phyloP scores from a whole-genome alignment of 192 early-diverging fungal genomes.

The Coemansia sp. region DNA sequence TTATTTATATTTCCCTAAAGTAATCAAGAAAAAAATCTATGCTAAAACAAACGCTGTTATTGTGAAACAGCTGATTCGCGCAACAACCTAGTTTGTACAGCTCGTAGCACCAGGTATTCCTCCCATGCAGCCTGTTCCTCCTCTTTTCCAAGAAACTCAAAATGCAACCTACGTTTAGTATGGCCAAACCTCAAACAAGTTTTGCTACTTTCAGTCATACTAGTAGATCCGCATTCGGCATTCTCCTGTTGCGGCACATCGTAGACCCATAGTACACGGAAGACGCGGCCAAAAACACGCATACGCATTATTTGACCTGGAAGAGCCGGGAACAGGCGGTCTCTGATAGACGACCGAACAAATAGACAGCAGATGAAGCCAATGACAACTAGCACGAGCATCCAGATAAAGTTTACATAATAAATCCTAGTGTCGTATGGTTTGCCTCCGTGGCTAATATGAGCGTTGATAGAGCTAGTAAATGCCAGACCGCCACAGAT shows the following conservation, averaged over 20 bases:
- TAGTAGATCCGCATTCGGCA: background rate
- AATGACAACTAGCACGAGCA: constrained; percentile 53
- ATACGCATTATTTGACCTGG: constrained; percentile 58
- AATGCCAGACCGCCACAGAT: constrained; percentile 67
- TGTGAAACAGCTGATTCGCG: constrained; percentile 18
- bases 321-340: constrained; percentile 60
- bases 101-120: constrained; percentile 43
- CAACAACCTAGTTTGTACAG: constrained; percentile 33
- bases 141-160: constrained; percentile 37
- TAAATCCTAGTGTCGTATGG: constrained; percentile 50
- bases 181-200: constrained; percentile 2
- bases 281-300: constrained; percentile 60
- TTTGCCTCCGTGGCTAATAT: constrained; percentile 44
- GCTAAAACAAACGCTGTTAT: background rate
- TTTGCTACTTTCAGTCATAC: constrained; percentile 1
- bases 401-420: constrained; percentile 66
- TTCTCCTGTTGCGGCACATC: background rate
- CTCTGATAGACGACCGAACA: constrained; percentile 62
- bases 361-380: constrained; percentile 58
- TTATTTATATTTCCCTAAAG: too few relatives aligned
- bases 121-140: constrained; percentile 47
- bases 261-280: constrained; percentile 45
- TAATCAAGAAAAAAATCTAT: background rate
- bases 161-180: constrained; percentile 5
- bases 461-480: constrained; percentile 57